Percentiles rank a stretch among this genome's conserved stretches.
phyloP scores from a whole-genome alignment of 495 filamentous ascomycete genomes.

The Glonium stellatum region DNA sequence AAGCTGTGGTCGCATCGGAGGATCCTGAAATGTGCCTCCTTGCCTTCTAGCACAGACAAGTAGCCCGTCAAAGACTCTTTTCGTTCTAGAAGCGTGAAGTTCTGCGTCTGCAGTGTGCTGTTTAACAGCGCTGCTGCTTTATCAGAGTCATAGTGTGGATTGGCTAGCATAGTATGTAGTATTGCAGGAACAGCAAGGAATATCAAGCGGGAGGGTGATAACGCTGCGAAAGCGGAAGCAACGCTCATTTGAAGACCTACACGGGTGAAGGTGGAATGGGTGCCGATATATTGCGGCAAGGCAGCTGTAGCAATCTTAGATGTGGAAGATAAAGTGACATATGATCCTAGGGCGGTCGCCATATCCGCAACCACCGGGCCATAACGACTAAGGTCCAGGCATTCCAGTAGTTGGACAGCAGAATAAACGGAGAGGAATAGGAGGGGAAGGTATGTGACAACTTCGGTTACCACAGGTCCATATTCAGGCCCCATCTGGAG shows the following conservation, averaged over 20 bases:
- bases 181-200: slow-evolving; percentile 59
- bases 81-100: slow-evolving; percentile 65
- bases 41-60: slow-evolving; percentile 76
- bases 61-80: slow-evolving; percentile 85
- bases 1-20: slow-evolving; percentile 92
- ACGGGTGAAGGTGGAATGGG: slow-evolving; percentile 56
- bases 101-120: slow-evolving; percentile 46
- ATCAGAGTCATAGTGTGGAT: slow-evolving; percentile 59
- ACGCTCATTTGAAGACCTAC: slow-evolving; percentile 64
- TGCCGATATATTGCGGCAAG: slow-evolving; percentile 52
- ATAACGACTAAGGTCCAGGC: slow-evolving; percentile 48
- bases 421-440: slow-evolving; percentile 59
- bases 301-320: slow-evolving; percentile 49
- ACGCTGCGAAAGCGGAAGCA: slow-evolving; percentile 52
- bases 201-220: slow-evolving; percentile 63
- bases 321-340: slow-evolving; percentile 51
- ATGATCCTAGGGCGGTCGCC: slow-evolving; percentile 54
- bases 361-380: slow-evolving; percentile 52
- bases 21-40: slow-evolving; percentile 63
- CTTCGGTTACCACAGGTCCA: slow-evolving; percentile 71
- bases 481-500: slow-evolving; percentile 53
- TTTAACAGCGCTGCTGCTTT: slow-evolving; percentile 54
- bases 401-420: slow-evolving; percentile 56
- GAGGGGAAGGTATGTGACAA: slow-evolving; percentile 64
- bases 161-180: slow-evolving; percentile 60